A percentile compares a stretch with the other conserved stretches of the same genome.
phyloP scores from a whole-genome alignment of 2,329 filamentous ascomycete species.

The Talaromyces pinophilus region DNA sequence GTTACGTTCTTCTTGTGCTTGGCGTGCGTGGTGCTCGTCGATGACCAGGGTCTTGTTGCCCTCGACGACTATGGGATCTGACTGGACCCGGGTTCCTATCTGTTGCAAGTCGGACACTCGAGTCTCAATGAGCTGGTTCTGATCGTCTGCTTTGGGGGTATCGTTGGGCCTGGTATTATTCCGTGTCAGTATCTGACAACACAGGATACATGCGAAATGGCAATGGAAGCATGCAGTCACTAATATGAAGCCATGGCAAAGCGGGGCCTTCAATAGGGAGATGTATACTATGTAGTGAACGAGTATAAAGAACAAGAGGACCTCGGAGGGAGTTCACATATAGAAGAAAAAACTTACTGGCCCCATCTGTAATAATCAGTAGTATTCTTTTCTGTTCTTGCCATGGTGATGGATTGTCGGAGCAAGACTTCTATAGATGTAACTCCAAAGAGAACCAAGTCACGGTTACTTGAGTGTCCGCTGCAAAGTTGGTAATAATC shows the following conservation, averaged over 20 bases:
- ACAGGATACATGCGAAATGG: not conserved
- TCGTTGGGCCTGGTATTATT: not conserved
- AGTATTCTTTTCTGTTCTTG: not conserved
- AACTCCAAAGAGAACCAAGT: not conserved
- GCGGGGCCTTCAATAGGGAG: not conserved
- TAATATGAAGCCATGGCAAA: not conserved
- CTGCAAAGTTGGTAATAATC: not conserved
- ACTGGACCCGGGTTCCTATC: not conserved
- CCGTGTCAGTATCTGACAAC: not conserved
- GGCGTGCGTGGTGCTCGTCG: not conserved
- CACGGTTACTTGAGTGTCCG: not conserved
- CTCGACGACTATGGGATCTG: not conserved
- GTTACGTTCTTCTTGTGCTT: not conserved
- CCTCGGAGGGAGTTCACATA: not conserved
- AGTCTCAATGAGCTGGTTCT: not conserved
- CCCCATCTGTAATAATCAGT: not conserved
- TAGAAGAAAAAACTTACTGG: not conserved
- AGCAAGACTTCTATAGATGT: not conserved
- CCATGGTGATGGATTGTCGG: not conserved
- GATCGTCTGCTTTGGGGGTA: not conserved
- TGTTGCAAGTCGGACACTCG: not conserved
- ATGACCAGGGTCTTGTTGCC: not conserved
- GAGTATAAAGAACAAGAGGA: too few relatives aligned
- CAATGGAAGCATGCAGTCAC: not conserved
- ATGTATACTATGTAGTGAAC: not conserved